Conservation (phyloP, 306 rosid genomes). For the Crotalaria pallida region DNA sequence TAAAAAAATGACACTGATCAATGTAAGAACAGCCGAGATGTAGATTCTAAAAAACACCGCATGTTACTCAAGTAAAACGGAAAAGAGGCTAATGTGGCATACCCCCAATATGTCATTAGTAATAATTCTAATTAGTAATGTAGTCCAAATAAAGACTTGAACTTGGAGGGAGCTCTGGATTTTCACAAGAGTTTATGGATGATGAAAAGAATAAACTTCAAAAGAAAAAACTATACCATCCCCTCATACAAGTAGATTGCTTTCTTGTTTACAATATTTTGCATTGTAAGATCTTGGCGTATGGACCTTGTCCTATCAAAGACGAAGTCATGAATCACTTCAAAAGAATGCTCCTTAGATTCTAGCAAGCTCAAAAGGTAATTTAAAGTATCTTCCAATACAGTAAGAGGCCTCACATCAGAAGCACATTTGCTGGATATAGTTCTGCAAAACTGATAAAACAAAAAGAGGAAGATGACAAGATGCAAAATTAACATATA, state of each 20-base stretch:
- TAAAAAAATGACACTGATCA: neutral
- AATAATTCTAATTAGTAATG: no score
- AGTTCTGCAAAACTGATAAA: conserved; percentile 80
- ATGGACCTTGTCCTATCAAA: conserved; percentile 94
- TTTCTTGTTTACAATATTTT: conserved; percentile 51
- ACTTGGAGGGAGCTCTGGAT: no score
- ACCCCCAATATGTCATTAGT: no score
- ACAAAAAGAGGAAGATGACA: conserved; percentile 13
- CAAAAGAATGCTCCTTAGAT: conserved; percentile 54
- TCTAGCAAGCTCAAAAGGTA: conserved; percentile 57
- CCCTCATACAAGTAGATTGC: conserved; percentile 64
- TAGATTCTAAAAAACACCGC: neutral
- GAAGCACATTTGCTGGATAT: conserved; percentile 56
- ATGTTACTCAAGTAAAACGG: neutral
- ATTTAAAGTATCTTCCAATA: conserved; percentile 66
- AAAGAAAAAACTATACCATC: conserved; percentile 54
- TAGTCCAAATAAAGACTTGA: no score
- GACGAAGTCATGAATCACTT: conserved; percentile 78
- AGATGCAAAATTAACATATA: neutral
- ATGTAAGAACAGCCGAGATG: neutral
- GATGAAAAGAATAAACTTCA: neutral
- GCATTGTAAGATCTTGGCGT: conserved; percentile 91
- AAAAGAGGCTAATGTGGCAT: no score
- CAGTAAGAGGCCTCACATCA: conserved; percentile 72
- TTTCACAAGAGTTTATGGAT: neutral